Evolutionary conservation across 768 basidiomycete genomes (phyloP), one percentile per base, ranked within the genome.

Genomic region (Lactarius deliciosus): DNA sequence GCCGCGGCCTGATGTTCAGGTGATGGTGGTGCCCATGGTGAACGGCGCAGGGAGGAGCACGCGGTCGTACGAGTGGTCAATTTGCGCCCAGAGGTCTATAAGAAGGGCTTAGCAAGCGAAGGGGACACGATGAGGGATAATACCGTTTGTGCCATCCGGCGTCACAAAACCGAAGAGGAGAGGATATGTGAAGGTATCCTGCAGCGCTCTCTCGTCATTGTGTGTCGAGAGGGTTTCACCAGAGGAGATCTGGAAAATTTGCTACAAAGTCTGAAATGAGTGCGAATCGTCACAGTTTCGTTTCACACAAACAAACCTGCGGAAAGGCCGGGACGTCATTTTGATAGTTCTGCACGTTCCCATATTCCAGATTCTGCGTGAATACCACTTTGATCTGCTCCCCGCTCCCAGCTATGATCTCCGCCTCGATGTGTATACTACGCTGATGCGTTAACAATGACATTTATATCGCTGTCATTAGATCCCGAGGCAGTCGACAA

Each of bases 61-160:
- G 28, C 90, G 85, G 59, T 84, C 75, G 72, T 91, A 93, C 0
- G 86, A 86, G 71, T 91, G 90, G 70, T 92, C 88, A 65, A 92
- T 81, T 4, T 73, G 11, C 36, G 13, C 11, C 70, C 9, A 81
- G 72, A 83, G 5, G 32, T 0, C 87, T 90, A 59, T 5, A 64
- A 11, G n/a, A 36, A 43, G 45, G 4, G 10, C 13, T 47, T 30
- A 62, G 20, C 20, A n/a, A 47, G n/a, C 22, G 30, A 16, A 56
- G 3, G n/a, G 18, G 13, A 22, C 45, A 22, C 45, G 3, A 11
- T 9, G 45, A 47, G n/a, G 9, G 36, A 50, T 15, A 22, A 22
- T 10, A 70, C 77, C 77, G 16, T 73, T 74, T 11, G 74, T 72
- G 25, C 7, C 78, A 75, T 15, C 76, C 77, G 73, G 64, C 0